phyloP scores from a whole-genome alignment of 2,329 filamentous ascomycete species.

The Paracorniculantispora psalliotae region DNA sequence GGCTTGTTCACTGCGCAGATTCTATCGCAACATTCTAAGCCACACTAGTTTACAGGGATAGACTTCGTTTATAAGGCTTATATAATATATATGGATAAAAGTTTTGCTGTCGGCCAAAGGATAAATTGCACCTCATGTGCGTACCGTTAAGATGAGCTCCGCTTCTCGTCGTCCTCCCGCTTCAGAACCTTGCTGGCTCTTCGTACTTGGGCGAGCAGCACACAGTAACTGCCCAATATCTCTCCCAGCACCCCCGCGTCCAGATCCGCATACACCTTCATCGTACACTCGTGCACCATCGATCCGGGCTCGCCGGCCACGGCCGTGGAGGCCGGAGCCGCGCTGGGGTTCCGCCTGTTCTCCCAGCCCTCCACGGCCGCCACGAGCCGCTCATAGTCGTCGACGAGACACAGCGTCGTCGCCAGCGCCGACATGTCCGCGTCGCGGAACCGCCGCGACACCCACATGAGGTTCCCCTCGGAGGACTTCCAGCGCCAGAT shows the following conservation, averaged over 20 bases:
- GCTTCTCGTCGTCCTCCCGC: neutral
- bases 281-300: slow-evolving; percentile 2
- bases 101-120: too few species aligned
- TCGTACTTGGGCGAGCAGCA: slow-evolving; percentile 3
- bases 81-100: too few species aligned
- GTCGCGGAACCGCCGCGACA: slow-evolving; percentile 10
- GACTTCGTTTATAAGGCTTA: too few species aligned
- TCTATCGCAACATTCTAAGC: too few species aligned
- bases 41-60: too few species aligned
- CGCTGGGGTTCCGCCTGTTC: neutral
- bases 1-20: too few species aligned
- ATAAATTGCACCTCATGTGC: too few species aligned
- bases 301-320: too few species aligned
- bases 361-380: slow-evolving; percentile 5
- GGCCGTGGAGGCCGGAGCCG: neutral
- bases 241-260: slow-evolving; percentile 5
- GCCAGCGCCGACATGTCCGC: slow-evolving; percentile 1
- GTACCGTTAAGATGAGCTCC: neutral
- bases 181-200: slow-evolving; percentile 1
- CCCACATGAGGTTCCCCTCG: slow-evolving; percentile 11
- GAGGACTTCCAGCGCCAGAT: slow-evolving; percentile 13
- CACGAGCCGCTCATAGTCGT: slow-evolving; percentile 12
- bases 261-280: slow-evolving; percentile 9
- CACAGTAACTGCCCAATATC: slow-evolving; percentile 10
- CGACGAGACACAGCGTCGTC: slow-evolving; percentile 7